phyloP scores from a whole-genome alignment of 495 filamentous ascomycete species.

The Haplographium delicatum region DNA sequence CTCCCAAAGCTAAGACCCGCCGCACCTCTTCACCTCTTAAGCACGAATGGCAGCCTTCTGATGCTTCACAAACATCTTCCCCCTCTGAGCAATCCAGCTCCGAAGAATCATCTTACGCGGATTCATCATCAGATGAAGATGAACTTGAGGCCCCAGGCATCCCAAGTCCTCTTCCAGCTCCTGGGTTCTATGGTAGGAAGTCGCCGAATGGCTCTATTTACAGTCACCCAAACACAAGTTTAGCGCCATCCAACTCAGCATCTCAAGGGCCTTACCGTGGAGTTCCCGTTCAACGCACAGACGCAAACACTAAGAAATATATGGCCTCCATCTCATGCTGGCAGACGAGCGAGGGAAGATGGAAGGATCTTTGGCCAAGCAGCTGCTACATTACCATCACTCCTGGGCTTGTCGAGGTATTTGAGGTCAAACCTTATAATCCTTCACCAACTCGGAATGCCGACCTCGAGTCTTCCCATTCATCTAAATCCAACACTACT shows the following conservation, averaged over 20 bases:
- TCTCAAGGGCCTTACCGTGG: slow-evolving; percentile 61
- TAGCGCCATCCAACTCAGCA: slow-evolving; percentile 71
- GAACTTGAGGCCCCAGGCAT: slow-evolving; percentile 28
- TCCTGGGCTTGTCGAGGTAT: slow-evolving; percentile 83
- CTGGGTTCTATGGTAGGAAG: slow-evolving; percentile 4
- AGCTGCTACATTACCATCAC: slow-evolving; percentile 77
- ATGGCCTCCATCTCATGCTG: slow-evolving; percentile 80
- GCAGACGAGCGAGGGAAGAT: slow-evolving; percentile 68
- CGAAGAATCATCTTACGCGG: slow-evolving; percentile 28
- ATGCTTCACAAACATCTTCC: slow-evolving; percentile 47
- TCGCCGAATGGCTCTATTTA: slow-evolving; percentile 31
- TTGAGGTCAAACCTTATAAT: slow-evolving; percentile 52
- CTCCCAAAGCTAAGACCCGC: slow-evolving; percentile 46
- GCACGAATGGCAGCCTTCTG: slow-evolving; percentile 95
- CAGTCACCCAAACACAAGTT: slow-evolving; percentile 43
- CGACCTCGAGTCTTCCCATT: slow-evolving; percentile 23
- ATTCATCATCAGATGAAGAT: slow-evolving; percentile 44
- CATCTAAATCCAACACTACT: neutral
- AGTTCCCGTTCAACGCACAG: slow-evolving; percentile 45
- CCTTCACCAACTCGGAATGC: slow-evolving; percentile 36
- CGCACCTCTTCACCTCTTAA: slow-evolving; percentile 91
- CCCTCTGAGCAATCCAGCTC: slow-evolving; percentile 37
- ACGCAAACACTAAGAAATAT: slow-evolving; percentile 53
- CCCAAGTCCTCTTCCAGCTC: slow-evolving; percentile 1
- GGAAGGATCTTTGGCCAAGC: slow-evolving; percentile 71